phyloP scores from a whole-genome alignment of 257 asterid species.

The Ilex asprella region DNA sequence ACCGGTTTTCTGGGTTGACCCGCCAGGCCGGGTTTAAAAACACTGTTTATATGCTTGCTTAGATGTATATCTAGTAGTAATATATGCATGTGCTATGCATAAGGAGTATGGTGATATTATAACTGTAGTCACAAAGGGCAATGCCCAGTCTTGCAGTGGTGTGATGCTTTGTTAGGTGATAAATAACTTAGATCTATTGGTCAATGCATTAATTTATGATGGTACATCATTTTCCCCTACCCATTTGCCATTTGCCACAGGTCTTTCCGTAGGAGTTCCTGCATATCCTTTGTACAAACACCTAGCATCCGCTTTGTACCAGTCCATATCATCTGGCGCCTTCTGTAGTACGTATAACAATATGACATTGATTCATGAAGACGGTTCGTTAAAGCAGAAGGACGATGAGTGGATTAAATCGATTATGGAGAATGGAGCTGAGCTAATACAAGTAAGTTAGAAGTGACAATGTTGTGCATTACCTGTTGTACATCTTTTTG shows the following conservation, averaged over 20 bases:
- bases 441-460: conserved; percentile 38
- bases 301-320: conserved; percentile 52
- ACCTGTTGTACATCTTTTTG: conserved; percentile 9
- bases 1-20: too few relatives aligned
- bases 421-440: conserved; percentile 42
- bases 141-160: background rate
- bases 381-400: conserved; percentile 24
- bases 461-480: background rate
- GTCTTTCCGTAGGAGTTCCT: conserved; percentile 43
- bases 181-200: background rate
- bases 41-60: too few relatives aligned
- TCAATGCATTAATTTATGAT: background rate
- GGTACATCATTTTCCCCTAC: background rate
- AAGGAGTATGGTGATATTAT: background rate
- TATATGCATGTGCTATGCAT: too few relatives aligned
- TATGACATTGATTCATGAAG: conserved; percentile 22
- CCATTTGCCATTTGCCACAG: conserved; percentile 16
- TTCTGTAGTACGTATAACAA: conserved; percentile 21
- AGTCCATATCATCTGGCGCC: conserved; percentile 39
- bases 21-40: too few relatives aligned
- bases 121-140: background rate
- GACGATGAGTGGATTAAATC: conserved; percentile 42
- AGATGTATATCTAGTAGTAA: too few relatives aligned
- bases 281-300: conserved; percentile 66
- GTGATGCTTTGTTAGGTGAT: background rate